Evolutionary conservation across 768 basidiomycete genomes (phyloP), one percentile per base, ranked within the genome.

Genomic region (Tricholoma hemisulphureum): DNA sequence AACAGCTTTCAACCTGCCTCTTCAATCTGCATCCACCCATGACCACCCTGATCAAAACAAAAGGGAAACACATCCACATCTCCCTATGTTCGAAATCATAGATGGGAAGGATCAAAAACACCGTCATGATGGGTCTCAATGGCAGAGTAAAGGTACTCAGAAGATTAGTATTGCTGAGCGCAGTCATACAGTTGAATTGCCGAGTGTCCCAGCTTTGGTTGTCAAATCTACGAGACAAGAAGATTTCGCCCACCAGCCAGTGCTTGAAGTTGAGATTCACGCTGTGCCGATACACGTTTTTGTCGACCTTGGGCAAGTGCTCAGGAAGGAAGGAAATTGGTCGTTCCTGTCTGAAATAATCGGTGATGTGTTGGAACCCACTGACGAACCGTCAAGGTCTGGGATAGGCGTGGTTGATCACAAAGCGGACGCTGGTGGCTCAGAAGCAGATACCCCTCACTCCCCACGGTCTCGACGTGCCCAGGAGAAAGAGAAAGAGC

Each of bases 201-300:
- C n/a, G 6, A 31, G 11, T 39, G 49, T n/a, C 16, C 11, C 58
- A 11, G 66, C 57, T 7, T 35, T 65, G 37, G 28, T 29, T 20
- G 23, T 61, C 34, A 55, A 32, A 31, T n/a, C 53, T 16, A 53
- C 55, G 45, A 21, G 34, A 16, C 49, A 54, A 24, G 45, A 14
- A 13, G 11, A 14, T 3, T 23, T 24, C 5, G 52, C 50, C 41
- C 53, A 14, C 13, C 34, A 21, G 24, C 18, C 48, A 32, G 29
- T 37, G 6, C 48, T 58, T 31, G 65, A 74, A 4, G 51, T 84
- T 29, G 74, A 80, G 26, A 64, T 83, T n/a, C 66, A 67, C n/a
- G 50, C 83, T 7, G 74, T 75, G 9, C 88, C 93, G 9, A 63
- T 95, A 9, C 93, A 94, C 65, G 39, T 89, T n/a, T 91, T 93